Evolutionary conservation across 108 stramenopile species (phyloP).

Genomic region (Cyclotella baltica): DNA sequence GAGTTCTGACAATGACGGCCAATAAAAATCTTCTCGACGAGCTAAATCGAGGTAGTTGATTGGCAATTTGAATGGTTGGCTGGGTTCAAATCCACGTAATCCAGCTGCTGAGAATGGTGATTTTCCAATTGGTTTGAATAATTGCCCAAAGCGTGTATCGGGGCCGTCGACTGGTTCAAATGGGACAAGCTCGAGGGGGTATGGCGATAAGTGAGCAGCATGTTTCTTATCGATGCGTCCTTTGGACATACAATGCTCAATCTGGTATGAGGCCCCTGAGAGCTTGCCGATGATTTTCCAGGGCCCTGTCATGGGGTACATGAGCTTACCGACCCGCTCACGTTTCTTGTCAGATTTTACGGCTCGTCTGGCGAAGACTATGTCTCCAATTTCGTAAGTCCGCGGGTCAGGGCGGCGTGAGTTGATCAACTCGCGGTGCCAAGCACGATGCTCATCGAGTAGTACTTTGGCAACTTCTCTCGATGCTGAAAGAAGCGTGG

Average conservation of each 20-base stretch:
- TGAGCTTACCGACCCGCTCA: background rate
- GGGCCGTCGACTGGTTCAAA: slow-evolving; percentile 1
- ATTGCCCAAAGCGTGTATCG: too few species aligned
- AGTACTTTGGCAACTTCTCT: background rate
- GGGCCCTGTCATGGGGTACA: background rate
- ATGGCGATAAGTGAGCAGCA: slow-evolving; percentile 9
- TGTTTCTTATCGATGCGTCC: background rate
- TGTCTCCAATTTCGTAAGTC: too few species aligned
- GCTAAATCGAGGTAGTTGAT: too few species aligned
- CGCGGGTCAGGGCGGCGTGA: too few species aligned
- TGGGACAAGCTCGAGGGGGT: slow-evolving; percentile 5
- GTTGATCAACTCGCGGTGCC: too few species aligned
- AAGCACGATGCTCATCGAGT: background rate
- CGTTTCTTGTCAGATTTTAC: background rate
- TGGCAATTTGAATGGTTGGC: too few species aligned
- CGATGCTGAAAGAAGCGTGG: background rate
- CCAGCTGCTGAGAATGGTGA: too few species aligned
- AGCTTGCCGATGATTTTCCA: background rate
- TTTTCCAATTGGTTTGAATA: too few species aligned
- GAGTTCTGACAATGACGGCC: too few species aligned
- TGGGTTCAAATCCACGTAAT: too few species aligned
- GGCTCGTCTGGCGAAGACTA: too few species aligned
- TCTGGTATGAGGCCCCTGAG: background rate
- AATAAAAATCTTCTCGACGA: too few species aligned
- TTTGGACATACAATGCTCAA: background rate